phyloP scores from a whole-genome alignment of 345 rosid species.

The Schrenkiella parvula region DNA sequence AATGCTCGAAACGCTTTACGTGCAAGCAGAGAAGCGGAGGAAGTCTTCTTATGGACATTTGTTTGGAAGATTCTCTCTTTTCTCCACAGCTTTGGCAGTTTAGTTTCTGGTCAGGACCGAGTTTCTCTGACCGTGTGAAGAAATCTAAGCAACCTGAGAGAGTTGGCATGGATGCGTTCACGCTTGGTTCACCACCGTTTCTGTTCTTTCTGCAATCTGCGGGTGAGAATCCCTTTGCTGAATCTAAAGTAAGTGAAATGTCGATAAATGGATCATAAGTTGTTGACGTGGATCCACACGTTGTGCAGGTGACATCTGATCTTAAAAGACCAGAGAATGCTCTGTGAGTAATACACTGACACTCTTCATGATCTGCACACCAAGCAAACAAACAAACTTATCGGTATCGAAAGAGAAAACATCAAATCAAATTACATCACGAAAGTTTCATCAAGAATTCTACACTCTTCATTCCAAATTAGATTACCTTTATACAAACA shows the following conservation, averaged over 20 bases:
- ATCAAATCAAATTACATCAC: not conserved
- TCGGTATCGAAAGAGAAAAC: not conserved
- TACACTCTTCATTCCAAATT: not conserved
- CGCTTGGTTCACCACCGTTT: slow-evolving; percentile 25
- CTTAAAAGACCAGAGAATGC: slow-evolving; percentile 86
- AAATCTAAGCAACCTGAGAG: slow-evolving; percentile 77
- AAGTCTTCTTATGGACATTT: slow-evolving; percentile 84
- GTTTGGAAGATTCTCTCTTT: slow-evolving; percentile 72
- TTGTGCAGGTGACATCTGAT: slow-evolving; percentile 84
- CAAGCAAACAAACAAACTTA: slow-evolving; percentile 19
- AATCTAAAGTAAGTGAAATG: slow-evolving; percentile 80
- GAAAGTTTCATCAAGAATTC: not conserved
- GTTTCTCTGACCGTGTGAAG: slow-evolving; percentile 75
- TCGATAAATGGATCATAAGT: slow-evolving; percentile 89
- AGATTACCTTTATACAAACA: slow-evolving; percentile 44
- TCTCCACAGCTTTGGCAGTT: slow-evolving; percentile 81
- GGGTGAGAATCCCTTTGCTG: slow-evolving; percentile 27
- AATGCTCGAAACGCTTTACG: slow-evolving; percentile 88
- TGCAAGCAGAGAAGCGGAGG: slow-evolving; percentile 84
- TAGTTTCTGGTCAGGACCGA: slow-evolving; percentile 86
- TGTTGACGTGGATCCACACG: slow-evolving; percentile 87
- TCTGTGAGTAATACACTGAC: slow-evolving; percentile 80
- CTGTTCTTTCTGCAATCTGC: slow-evolving; percentile 30
- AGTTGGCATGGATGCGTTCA: slow-evolving; percentile 43
- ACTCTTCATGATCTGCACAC: slow-evolving; percentile 64